Conservation (phyloP, 805 yeast species). For the Cephaloascus albidus region DNA sequence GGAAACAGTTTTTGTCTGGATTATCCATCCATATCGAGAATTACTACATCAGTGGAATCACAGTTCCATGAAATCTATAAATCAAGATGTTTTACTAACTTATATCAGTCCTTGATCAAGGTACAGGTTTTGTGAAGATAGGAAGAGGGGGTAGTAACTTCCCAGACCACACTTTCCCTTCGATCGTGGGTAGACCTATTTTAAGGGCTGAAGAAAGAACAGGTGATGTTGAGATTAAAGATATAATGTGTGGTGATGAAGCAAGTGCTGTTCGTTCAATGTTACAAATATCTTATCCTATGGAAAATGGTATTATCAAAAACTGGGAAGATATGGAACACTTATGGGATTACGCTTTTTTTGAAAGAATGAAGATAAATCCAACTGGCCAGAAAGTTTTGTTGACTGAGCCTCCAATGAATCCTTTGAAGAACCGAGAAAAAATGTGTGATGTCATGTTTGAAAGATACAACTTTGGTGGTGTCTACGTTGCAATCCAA, state of each 20-base stretch:
- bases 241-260: conserved; percentile 96
- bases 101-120: conserved; percentile 82
- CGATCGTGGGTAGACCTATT: conserved; percentile 96
- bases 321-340: conserved; percentile 99
- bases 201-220: conserved; percentile 91
- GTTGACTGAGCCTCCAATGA: conserved; percentile 97
- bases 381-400: conserved; percentile 69
- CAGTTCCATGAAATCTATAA: no score
- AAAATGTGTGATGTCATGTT: conserved; percentile 89
- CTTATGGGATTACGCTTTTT: conserved; percentile 95
- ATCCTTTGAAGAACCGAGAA: conserved; percentile 85
- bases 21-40: no score
- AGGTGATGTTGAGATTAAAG: conserved; percentile 72
- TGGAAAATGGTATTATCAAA: conserved; percentile 96
- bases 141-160: conserved; percentile 96
- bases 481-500: conserved; percentile 92
- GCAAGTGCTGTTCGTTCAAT: conserved; percentile 87
- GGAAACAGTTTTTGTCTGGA: no score
- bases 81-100: neutral
- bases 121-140: conserved; percentile 96
- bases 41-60: no score
- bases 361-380: conserved; percentile 78
- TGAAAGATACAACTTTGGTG: conserved; percentile 83
- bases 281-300: conserved; percentile 90
- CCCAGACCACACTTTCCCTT: conserved; percentile 95